phyloP scores from a whole-genome alignment of 148 eudicot genomes.

The Cornus florida region DNA sequence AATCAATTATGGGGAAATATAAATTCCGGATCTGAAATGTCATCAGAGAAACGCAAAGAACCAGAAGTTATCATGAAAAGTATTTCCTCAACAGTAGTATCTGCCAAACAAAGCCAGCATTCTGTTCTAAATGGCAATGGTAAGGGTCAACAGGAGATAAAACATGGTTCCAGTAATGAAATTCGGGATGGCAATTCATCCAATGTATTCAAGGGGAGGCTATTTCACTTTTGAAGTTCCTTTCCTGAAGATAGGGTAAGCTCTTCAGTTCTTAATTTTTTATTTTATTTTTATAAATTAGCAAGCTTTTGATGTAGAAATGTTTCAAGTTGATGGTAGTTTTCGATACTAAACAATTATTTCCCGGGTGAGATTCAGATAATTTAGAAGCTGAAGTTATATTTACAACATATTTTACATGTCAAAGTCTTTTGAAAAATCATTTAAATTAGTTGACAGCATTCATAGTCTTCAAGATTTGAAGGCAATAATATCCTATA shows the following conservation, averaged over 20 bases:
- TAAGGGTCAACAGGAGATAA: conserved; percentile 42
- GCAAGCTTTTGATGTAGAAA: background rate
- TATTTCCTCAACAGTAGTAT: conserved; percentile 17
- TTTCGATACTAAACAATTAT: background rate
- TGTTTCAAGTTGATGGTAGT: background rate
- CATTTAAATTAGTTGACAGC: background rate
- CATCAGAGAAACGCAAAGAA: conserved; percentile 31
- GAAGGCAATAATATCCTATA: background rate
- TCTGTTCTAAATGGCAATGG: conserved; percentile 27
- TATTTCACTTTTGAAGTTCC: conserved; percentile 58
- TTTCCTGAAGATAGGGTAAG: conserved; percentile 79
- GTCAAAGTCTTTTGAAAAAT: background rate
- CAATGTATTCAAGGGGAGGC: conserved; percentile 55
- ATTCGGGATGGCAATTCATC: conserved; percentile 32
- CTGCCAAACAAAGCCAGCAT: conserved; percentile 28
- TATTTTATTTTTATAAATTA: too few relatives aligned
- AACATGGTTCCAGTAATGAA: conserved; percentile 25
- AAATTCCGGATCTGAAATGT: conserved; percentile 30
- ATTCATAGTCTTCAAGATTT: background rate
- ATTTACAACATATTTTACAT: too few relatives aligned
- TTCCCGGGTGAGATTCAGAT: background rate
- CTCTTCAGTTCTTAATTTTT: conserved; percentile 2
- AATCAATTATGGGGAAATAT: conserved; percentile 24
- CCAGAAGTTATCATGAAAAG: conserved; percentile 20
- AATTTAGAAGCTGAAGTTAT: background rate